Evolutionary conservation across 208 protist species (phyloP), one percentile per base, ranked within the genome.

Genomic region (Borovskyia barvae): DNA sequence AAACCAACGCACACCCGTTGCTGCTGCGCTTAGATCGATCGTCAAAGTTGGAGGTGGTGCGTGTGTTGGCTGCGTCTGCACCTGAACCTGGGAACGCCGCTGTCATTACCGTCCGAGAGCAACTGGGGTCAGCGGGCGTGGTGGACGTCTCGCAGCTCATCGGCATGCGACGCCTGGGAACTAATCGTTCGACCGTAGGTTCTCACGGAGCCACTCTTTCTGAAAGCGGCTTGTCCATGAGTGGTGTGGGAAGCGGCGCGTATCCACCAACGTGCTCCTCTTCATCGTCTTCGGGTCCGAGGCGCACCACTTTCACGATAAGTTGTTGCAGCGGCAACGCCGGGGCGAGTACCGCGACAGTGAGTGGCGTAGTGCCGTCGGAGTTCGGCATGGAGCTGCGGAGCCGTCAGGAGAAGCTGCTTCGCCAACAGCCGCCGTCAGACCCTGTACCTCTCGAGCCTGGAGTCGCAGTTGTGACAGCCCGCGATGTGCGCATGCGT

Each of bases 31-130:
- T 94, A 33, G 82, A 92, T 56, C 26, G 72, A 5, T 74, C 68
- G 8, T 87, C 75, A 15, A 79, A 77, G 53, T 48, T 92, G 19
- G 84, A 92, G 53, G 80, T 94, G 17, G 87, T 91, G 51, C 84
- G 85, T 36, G 49, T 92, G 9, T 75, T 90, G 32, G 61, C 76
- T 15, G 61, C 52, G 5, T 59, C 70, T 0, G 50, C 61, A 7
- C 70, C 57, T 20, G 41, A 49, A 46, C 49, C 54, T 6, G 54
- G 53, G 3, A 55, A 53, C 19, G 41, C 35, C 5, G 52, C 65
- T 8, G 62, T 84, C 47, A 71, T 89, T 12, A 87, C 78, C 11
- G 74, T 87, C 32, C 72, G 85, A 8, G 74, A 80, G 35, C 50
- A 55, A 24, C 46, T 85, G 22, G 65, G 43, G 19, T 69, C 74